Base-by-base conservation (phyloP, 345 rosid genomes). In the Rhizophora mangle region DNA sequence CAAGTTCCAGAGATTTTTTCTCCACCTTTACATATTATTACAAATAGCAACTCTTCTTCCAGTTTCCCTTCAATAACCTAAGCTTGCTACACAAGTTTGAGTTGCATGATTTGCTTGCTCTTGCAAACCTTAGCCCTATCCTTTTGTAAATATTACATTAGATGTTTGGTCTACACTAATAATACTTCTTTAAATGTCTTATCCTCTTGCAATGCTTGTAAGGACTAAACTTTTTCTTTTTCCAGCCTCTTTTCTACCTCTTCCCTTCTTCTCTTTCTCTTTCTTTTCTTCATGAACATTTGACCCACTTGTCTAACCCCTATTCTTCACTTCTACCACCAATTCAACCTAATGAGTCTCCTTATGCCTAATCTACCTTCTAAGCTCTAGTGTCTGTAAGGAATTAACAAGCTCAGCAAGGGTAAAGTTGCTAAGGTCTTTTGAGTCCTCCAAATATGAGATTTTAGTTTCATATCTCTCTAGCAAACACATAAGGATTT, bases 61-160 rank as follows among this genome's bases (percentile, higher is more conserved):
- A 7, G 0, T 19, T 52, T 52, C 8, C 55, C 21, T 52, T 52
- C 5, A 6, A 6, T 0, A 10, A 21, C 56, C 6, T 53, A 10
- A 10, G 15, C 15, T 39, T 39, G 15, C 0, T 39, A 0, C 2
- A 6, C 0, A 34, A 4, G 0, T 39, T 0, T 0, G 2, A 2
- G 2, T 20, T 13, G 1, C 0, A 1, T 1, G 6, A 2, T 9
- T 5, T 6, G 2, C 56, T 8, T 19, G 3, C 6, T 21, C 5
- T 6, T 13, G 8, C 24, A 53, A 20, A 18, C 56, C n/a, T 20
- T 20, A 16, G 10, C 10, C 22, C 5, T 7, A 47, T 19, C 37
- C 27, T 60, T 20, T 60, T 60, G 8, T 11, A 60, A 6, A 0
- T 27, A 0, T 20, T 15, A 18, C 9, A 31, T 13, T 59, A 37